A percentile compares a stretch with the other conserved stretches of the same genome.
Conservation (phyloP, 495 filamentous ascomycete species). For the Aspergillus olivimuriae region DNA sequence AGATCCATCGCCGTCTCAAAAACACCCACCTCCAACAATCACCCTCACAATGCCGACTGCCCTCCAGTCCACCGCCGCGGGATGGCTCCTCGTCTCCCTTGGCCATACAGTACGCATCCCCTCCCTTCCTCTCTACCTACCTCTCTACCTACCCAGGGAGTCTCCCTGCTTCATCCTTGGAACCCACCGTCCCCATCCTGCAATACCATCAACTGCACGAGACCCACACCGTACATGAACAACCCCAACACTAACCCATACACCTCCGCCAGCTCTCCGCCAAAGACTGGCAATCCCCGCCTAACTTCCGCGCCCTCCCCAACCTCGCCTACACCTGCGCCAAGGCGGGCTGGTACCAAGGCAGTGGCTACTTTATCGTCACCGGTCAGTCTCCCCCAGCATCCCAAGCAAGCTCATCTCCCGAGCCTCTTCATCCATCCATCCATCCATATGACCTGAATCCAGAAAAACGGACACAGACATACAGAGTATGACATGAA, state of each 20-base stretch:
- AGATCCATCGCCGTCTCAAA: too few species aligned
- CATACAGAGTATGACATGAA: too few species aligned
- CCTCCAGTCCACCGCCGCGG: conserved; percentile 12
- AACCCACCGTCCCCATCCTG: too few species aligned
- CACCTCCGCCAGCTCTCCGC: conserved; percentile 9
- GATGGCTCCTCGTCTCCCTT: conserved; percentile 18
- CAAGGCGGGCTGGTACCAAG: conserved; percentile 28
- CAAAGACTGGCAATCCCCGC: conserved; percentile 13
- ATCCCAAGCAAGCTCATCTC: too few species aligned
- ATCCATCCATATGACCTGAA: background rate
- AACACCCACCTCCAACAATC: too few species aligned
- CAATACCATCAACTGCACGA: background rate
- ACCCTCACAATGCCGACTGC: conserved; percentile 12
- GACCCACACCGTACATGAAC: background rate
- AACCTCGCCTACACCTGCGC: conserved; percentile 22
- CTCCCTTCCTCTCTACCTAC: background rate
- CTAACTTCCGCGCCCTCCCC: conserved; percentile 20
- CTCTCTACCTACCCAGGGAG: too few species aligned
- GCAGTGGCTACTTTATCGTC: conserved; percentile 23
- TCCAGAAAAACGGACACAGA: too few species aligned
- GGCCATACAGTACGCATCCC: conserved; percentile 15
- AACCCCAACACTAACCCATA: background rate
- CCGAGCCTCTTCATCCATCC: background rate
- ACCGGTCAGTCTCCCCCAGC: conserved; percentile 14
- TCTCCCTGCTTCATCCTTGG: too few species aligned